Evolutionary conservation across 2,329 filamentous ascomycete species (phyloP).

Genomic region (Venturia aucupariae): DNA sequence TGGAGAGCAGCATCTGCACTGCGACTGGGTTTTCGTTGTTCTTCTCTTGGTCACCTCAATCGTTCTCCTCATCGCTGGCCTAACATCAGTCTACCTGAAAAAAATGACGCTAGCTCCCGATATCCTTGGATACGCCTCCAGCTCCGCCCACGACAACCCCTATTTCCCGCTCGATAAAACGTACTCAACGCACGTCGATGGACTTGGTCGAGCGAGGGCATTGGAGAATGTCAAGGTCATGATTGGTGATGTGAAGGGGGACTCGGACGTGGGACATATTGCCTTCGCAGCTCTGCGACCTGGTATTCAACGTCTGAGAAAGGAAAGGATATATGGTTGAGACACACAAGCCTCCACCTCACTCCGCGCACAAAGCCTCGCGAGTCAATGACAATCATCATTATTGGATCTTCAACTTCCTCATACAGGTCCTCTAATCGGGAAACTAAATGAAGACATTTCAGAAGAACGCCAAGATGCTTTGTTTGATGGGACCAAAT

Average conservation of each 20-base stretch:
- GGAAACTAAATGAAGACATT: neutral
- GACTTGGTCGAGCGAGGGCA: conserved; percentile 26
- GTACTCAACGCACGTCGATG: conserved; percentile 26
- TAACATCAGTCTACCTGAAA: neutral
- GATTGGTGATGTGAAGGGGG: conserved; percentile 25
- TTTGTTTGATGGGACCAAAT: neutral
- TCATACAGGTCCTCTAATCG: neutral
- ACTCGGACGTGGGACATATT: conserved; percentile 27
- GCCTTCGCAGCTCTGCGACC: conserved; percentile 24
- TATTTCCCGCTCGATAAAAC: conserved; percentile 21
- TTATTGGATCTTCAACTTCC: neutral
- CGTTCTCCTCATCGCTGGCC: neutral
- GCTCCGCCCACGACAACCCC: conserved; percentile 21
- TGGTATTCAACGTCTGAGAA: neutral
- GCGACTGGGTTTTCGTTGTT: neutral
- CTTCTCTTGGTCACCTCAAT: neutral
- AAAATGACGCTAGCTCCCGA: neutral
- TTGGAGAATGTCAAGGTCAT: conserved; percentile 24
- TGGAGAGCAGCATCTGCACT: neutral
- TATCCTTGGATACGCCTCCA: neutral
- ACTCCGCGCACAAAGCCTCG: neutral
- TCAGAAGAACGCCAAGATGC: neutral
- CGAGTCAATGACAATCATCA: neutral
- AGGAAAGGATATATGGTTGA: neutral
- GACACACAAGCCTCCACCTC: too few relatives aligned